Evolutionary conservation across 2,329 filamentous ascomycete species (phyloP).

Genomic region (Cordyceps tenuipes): DNA sequence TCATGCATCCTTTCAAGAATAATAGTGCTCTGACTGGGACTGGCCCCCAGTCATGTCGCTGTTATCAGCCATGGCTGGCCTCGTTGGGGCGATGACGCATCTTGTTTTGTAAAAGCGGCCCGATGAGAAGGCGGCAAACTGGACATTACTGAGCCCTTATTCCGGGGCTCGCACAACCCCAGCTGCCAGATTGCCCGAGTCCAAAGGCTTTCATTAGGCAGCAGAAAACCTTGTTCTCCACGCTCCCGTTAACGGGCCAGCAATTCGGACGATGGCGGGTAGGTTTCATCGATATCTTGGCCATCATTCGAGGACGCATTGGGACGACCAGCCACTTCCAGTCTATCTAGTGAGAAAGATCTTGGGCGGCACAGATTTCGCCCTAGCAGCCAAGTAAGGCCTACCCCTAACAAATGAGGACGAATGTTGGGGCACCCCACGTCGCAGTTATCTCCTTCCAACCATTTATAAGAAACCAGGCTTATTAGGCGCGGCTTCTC

Average conservation of each 20-base stretch:
- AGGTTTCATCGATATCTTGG: not conserved
- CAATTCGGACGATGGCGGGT: not conserved
- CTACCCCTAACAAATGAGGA: not conserved
- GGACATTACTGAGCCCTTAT: not conserved
- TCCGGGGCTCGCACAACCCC: not conserved
- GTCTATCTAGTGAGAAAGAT: not conserved
- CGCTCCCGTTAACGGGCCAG: not conserved
- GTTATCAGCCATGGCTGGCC: not conserved
- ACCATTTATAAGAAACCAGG: constrained; percentile 4
- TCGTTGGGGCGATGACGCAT: not conserved
- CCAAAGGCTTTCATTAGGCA: not conserved
- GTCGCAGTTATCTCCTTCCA: not conserved
- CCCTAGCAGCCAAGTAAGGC: not conserved
- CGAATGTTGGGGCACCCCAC: not conserved
- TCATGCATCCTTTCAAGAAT: not conserved
- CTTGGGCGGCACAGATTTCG: not conserved
- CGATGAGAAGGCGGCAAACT: not conserved
- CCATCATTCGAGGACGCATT: not conserved
- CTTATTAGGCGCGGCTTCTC: constrained; percentile 4
- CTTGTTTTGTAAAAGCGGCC: not conserved
- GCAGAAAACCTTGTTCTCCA: constrained; percentile 7
- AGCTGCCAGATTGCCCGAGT: not conserved
- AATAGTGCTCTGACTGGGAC: not conserved
- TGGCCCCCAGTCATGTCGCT: not conserved
- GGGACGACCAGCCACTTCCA: not conserved